These are phyloP conservation scores for Pythium aquatile DNA, from an alignment of 352 stramenopile genomes.

Conservation along the genomic window DNA sequence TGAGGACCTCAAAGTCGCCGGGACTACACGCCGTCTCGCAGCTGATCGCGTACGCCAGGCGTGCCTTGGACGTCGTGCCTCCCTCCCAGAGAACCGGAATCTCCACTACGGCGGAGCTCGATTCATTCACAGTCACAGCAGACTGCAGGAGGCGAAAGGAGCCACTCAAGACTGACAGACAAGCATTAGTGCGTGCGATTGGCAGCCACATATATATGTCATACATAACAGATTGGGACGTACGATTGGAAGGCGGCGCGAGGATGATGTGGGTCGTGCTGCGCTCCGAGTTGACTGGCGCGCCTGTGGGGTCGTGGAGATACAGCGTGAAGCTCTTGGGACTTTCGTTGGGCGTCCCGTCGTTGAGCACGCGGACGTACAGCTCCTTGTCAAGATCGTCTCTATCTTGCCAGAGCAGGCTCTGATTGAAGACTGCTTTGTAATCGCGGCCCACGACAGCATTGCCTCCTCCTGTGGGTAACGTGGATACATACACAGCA, in stretches of 20 bases:
- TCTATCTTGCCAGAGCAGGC: conserved; percentile 74
- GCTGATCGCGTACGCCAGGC: conserved; percentile 41
- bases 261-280: conserved; percentile 48
- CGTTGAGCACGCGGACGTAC: conserved; percentile 64
- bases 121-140: conserved; percentile 36
- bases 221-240: not conserved
- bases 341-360: conserved; percentile 46
- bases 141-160: conserved; percentile 54
- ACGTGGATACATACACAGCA: conserved; percentile 61
- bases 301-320: conserved; percentile 59
- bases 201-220: too few species aligned
- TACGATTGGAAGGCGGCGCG: conserved; percentile 52
- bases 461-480: conserved; percentile 34
- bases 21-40: conserved; percentile 45
- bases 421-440: conserved; percentile 58
- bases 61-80: conserved; percentile 47
- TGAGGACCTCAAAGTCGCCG: conserved; percentile 43
- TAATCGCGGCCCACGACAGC: conserved; percentile 57
- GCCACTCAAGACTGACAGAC: conserved; percentile 39
- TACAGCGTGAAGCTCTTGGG: conserved; percentile 53
- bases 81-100: conserved; percentile 60
- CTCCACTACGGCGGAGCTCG: conserved; percentile 21
- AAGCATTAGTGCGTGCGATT: not conserved
- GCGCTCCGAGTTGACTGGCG: conserved; percentile 47
- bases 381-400: conserved; percentile 67